phyloP scores from a whole-genome alignment of 371 early-diverging fungal species.

The Chytridium lagenaria region DNA sequence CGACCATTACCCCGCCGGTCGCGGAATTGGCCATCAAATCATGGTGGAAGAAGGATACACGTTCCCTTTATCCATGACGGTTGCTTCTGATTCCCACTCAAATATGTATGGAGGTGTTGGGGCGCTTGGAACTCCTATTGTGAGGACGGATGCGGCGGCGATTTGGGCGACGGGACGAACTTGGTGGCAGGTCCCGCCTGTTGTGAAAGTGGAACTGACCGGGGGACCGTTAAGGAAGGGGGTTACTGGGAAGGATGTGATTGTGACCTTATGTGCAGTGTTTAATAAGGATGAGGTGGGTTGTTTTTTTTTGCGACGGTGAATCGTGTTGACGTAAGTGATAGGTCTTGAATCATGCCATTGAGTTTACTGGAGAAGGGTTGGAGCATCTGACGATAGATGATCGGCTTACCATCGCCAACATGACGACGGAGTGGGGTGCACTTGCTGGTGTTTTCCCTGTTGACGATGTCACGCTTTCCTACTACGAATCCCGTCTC shows the following conservation, averaged over 20 bases:
- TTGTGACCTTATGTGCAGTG: constrained; percentile 81
- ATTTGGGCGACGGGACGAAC: constrained; percentile 97
- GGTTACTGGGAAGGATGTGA: constrained; percentile 95
- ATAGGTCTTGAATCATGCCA: constrained; percentile 91
- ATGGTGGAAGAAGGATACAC: constrained; percentile 97
- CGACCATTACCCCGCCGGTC: constrained; percentile 93
- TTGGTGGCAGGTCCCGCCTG: constrained; percentile 98
- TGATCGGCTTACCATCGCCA: constrained; percentile 92
- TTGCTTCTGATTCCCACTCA: constrained; percentile 97
- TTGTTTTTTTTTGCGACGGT: background rate
- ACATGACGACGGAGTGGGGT: constrained; percentile 99
- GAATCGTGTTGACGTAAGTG: constrained; percentile 59
- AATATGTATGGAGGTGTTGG: constrained; percentile 97
- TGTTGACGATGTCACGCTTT: constrained; percentile 78
- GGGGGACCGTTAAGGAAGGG: constrained; percentile 72
- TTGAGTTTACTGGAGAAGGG: constrained; percentile 89
- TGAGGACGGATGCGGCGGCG: constrained; percentile 95
- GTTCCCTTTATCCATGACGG: constrained; percentile 88
- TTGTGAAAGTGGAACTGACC: constrained; percentile 82
- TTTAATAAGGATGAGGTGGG: constrained; percentile 79
- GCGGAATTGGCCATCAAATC: constrained; percentile 97
- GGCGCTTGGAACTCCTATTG: constrained; percentile 93
- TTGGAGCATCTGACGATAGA: constrained; percentile 74
- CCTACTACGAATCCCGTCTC: constrained; percentile 74
- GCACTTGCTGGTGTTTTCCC: constrained; percentile 96